Conservation (phyloP, 2,329 filamentous ascomycete species). For the Epichloe coenophiala region DNA sequence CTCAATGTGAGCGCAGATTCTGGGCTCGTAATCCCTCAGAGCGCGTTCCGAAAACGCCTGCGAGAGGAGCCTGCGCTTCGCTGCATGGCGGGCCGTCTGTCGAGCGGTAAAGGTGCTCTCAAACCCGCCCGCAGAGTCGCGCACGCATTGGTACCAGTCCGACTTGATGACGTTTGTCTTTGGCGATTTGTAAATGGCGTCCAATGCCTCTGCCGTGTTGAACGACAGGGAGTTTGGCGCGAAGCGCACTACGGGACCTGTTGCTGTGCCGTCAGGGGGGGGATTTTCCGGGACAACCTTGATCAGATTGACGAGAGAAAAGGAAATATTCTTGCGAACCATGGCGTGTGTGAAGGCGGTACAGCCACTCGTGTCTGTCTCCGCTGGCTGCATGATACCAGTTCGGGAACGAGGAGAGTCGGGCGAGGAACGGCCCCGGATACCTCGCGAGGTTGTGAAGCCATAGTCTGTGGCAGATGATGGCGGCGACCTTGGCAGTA, state of each 20-base stretch:
- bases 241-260: constrained; percentile 11
- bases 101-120: constrained; percentile 9
- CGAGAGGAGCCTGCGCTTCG: background rate
- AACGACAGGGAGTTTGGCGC: constrained; percentile 9
- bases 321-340: constrained; percentile 3
- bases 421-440: background rate
- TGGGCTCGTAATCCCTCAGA: constrained; percentile 1
- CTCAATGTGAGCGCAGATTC: constrained; percentile 7
- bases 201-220: constrained; percentile 9
- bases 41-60: constrained; percentile 1
- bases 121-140: constrained; percentile 1
- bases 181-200: constrained; percentile 9
- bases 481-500: background rate
- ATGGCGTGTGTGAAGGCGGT: constrained; percentile 9
- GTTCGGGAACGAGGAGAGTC: background rate
- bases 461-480: background rate
- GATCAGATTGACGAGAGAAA: background rate
- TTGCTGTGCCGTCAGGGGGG: background rate
- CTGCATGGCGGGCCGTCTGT: constrained; percentile 7
- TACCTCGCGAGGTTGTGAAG: background rate
- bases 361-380: constrained; percentile 11
- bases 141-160: constrained; percentile 11
- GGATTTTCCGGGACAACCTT: too few relatives aligned
- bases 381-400: constrained; percentile 8
- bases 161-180: constrained; percentile 11